Evolutionary conservation across 2,329 filamentous ascomycete genomes (phyloP).

Genomic region (Didymella sp.): DNA sequence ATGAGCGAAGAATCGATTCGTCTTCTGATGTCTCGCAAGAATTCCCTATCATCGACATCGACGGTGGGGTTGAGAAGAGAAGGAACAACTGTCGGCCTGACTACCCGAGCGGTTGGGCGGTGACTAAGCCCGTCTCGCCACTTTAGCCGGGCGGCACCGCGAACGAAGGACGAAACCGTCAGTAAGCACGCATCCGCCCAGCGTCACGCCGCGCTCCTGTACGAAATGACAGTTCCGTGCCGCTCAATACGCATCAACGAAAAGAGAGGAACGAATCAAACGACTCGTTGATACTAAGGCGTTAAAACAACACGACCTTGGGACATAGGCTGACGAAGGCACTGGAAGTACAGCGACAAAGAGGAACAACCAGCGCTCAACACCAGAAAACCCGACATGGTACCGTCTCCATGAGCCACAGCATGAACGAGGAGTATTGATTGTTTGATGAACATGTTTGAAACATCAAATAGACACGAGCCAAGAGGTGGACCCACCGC

Average conservation of each 20-base stretch:
- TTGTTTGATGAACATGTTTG: conserved; percentile 19
- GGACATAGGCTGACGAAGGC: not conserved
- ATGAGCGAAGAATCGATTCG: not conserved
- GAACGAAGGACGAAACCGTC: conserved; percentile 1
- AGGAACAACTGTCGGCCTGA: not conserved
- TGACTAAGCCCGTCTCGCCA: not conserved
- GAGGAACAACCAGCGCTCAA: conserved; percentile 10
- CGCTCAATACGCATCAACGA: not conserved
- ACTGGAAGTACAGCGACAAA: conserved; percentile 8
- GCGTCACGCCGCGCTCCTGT: conserved; percentile 11
- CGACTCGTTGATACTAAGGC: not conserved
- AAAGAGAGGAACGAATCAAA: conserved; percentile 1
- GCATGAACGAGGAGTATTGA: conserved; percentile 13
- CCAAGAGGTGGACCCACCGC: conserved; percentile 11
- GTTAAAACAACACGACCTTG: not conserved
- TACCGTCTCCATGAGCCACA: conserved; percentile 2
- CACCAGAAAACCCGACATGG: not conserved
- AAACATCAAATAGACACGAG: conserved; percentile 13
- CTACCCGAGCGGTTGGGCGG: not conserved
- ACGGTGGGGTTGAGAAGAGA: not conserved
- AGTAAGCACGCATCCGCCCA: conserved; percentile 2
- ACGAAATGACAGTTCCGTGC: conserved; percentile 1
- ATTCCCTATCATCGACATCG: not conserved
- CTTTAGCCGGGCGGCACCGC: conserved; percentile 13
- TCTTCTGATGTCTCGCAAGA: not conserved